These are phyloP conservation scores for Escallonia rubra DNA, from an alignment of 129 eudicot genomes.

Conservation along the genomic window DNA sequence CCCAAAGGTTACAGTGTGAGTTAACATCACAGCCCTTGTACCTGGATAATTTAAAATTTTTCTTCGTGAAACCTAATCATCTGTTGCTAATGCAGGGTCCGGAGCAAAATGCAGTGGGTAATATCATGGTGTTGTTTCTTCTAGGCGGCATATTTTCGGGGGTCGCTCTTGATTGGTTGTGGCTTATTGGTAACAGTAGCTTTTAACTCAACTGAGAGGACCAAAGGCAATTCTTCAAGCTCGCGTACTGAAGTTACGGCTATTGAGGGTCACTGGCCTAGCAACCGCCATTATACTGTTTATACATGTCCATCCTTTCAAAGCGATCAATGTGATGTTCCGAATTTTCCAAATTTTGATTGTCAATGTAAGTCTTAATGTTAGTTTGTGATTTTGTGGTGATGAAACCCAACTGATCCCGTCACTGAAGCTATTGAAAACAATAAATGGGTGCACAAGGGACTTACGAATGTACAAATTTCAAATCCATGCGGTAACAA, in stretches of 20 bases:
- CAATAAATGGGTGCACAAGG: no score
- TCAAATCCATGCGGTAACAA: no score
- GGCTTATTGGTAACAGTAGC: slow-evolving; percentile 51
- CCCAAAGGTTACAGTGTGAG: slow-evolving; percentile 74
- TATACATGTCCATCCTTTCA: not conserved
- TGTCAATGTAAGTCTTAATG: no score
- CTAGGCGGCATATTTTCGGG: slow-evolving; percentile 62
- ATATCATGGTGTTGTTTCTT: slow-evolving; percentile 53
- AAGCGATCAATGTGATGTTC: no score
- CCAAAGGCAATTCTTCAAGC: no score
- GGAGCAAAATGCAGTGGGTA: slow-evolving; percentile 80
- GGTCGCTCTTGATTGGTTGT: slow-evolving; percentile 73
- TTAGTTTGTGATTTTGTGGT: no score
- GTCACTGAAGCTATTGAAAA: no score
- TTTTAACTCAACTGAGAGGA: slow-evolving; percentile 4
- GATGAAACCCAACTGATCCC: no score
- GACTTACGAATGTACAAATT: no score
- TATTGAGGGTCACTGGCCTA: not conserved
- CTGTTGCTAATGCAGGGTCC: slow-evolving; percentile 46
- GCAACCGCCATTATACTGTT: not conserved
- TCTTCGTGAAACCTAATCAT: not conserved
- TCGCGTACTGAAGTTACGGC: no score
- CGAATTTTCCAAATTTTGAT: no score
- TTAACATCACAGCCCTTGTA: not conserved
- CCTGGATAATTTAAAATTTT: not conserved